phyloP scores from a whole-genome alignment of 345 rosid genomes.

The Citrus australasica region DNA sequence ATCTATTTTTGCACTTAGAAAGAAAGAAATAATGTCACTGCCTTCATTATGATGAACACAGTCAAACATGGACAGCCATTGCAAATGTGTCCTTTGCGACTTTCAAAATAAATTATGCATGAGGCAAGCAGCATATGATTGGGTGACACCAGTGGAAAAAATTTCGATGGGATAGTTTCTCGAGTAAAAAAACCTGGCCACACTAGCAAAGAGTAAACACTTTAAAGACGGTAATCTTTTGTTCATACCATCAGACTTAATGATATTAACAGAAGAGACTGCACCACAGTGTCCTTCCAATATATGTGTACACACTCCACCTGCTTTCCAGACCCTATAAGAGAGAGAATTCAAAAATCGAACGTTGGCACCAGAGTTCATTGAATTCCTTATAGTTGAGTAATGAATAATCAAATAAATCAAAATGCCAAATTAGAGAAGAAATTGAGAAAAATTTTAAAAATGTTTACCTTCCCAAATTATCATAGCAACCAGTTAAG shows the following conservation, averaged over 20 bases:
- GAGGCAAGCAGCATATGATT: neutral
- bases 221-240: neutral
- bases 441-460: neutral
- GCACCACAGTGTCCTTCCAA: slow-evolving; percentile 78
- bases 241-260: slow-evolving; percentile 50
- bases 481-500: slow-evolving; percentile 85
- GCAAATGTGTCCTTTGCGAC: no score
- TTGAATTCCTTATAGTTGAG: neutral
- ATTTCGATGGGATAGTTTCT: neutral
- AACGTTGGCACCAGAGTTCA: neutral
- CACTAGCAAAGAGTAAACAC: neutral
- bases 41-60: neutral
- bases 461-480: slow-evolving; percentile 61
- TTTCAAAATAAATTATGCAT: neutral
- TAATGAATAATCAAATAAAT: neutral
- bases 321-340: slow-evolving; percentile 69
- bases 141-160: neutral
- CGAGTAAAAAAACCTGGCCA: neutral
- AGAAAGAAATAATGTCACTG: neutral
- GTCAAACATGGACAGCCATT: neutral
- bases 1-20: neutral
- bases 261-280: slow-evolving; percentile 65
- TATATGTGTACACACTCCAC: slow-evolving; percentile 72
- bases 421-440: neutral
- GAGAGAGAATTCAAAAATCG: slow-evolving; percentile 6